Evolutionary conservation across 2,329 filamentous ascomycete species (phyloP).

Genomic region (Ramichloridium luteum): DNA sequence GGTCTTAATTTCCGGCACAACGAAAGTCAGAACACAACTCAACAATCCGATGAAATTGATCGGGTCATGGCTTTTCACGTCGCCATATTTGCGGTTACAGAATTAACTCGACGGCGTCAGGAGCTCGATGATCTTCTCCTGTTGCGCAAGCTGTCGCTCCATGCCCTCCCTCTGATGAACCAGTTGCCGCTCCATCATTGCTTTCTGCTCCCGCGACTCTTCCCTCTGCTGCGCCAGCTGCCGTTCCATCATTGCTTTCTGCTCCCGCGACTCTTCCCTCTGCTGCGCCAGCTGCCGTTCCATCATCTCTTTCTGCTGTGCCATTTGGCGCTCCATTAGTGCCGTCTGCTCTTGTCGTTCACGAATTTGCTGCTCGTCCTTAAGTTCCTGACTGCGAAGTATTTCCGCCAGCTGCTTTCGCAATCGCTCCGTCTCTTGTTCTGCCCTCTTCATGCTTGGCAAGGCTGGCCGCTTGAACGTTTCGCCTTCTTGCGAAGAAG

Average conservation of each 20-base stretch:
- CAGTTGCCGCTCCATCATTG: too few species aligned
- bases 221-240: neutral
- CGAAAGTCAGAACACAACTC: too few species aligned
- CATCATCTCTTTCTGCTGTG: too few species aligned
- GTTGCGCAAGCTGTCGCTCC: neutral
- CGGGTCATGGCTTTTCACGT: too few species aligned
- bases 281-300: too few species aligned
- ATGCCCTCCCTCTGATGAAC: neutral
- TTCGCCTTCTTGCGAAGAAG: conserved; percentile 3
- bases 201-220: neutral
- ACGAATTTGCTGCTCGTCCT: conserved; percentile 1
- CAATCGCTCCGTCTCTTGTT: conserved; percentile 4
- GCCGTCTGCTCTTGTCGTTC: neutral
- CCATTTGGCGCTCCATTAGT: too few species aligned
- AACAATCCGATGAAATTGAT: too few species aligned
- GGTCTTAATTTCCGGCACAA: too few species aligned
- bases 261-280: too few species aligned
- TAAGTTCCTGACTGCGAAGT: neutral
- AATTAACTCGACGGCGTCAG: neutral
- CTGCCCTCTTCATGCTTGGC: conserved; percentile 1
- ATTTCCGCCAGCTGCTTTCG: neutral
- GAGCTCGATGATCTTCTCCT: conserved; percentile 1
- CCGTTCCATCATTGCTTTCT: too few species aligned
- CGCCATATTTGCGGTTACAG: too few species aligned
- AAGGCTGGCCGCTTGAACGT: conserved; percentile 1